These are phyloP conservation scores for Torulaspora maleeae DNA, from an alignment of 805 yeast species.

Conservation along the genomic window DNA sequence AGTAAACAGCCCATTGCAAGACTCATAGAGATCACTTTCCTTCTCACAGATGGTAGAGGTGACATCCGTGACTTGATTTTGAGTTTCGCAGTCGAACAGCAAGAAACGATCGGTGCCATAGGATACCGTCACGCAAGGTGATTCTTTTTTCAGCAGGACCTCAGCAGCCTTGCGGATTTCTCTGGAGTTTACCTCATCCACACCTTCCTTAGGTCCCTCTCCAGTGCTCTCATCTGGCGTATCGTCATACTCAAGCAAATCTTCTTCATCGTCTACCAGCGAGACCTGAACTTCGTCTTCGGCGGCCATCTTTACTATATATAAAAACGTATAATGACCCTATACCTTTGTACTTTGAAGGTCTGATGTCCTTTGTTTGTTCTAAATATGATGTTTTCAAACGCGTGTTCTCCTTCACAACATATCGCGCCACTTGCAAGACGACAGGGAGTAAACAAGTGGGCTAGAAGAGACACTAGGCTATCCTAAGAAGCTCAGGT, in stretches of 20 bases:
- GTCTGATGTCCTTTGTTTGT: background rate
- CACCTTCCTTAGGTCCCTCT: constrained; percentile 9
- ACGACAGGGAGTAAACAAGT: background rate
- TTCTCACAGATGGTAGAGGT: constrained; percentile 24
- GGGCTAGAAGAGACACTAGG: background rate
- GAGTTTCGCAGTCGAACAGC: constrained; percentile 23
- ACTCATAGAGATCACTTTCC: constrained; percentile 11
- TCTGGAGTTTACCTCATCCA: constrained; percentile 1
- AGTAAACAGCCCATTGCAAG: constrained; percentile 23
- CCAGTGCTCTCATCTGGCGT: constrained; percentile 13
- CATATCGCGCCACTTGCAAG: background rate
- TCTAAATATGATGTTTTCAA: background rate
- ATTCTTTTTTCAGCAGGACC: constrained; percentile 14
- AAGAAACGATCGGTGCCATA: constrained; percentile 23
- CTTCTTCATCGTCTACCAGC: constrained; percentile 19
- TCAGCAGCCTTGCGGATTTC: constrained; percentile 23
- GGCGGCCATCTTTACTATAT: background rate
- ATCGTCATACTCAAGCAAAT: constrained; percentile 13
- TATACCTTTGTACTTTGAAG: background rate
- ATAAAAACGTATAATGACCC: background rate
- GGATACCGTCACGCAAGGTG: constrained; percentile 20
- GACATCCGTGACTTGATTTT: constrained; percentile 10
- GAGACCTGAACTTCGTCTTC: constrained; percentile 14
- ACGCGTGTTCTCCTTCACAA: constrained; percentile 1
- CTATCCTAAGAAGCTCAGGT: background rate